Evolutionary conservation across 805 yeast species (phyloP), one percentile per base, ranked within the genome.

Genomic region (Kodamaea nitidulidarum): DNA sequence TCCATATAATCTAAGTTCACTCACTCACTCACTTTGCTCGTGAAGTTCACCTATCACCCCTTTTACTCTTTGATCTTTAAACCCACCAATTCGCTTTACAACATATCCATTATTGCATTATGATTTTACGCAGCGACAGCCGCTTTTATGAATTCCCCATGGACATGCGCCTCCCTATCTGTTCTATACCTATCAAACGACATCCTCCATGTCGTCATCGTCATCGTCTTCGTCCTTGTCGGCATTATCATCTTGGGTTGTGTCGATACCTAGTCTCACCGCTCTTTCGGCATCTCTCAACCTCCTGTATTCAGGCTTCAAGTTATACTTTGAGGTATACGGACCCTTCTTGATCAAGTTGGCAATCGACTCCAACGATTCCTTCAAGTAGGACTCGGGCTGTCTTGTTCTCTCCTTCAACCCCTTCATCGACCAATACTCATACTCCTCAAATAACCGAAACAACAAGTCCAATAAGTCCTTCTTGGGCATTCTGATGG

Each of bases 391-490:
- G 15, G 82, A 82, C 58, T 93, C 98, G 1, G 98, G 98, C 69
- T 93, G 98, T 53, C 83, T 81, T 2, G 97, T 88, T 50, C 95
- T 77, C 58, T 93, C 98, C 55, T 88, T 84, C 45, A 93, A 70
- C 28, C 96, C 96, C 63, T 88, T 88, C 73, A 93, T 73, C 8
- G 93, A 81, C 98, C 98, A 93, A 62, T 90, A 93, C 57, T 91
- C 97, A 60, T 84, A 88, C 59, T 90, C 95, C 61, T 88, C 96
- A 62, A 93, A 93, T 52, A 91, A 70, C 50, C 84, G 76, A 77
- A 93, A 93, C 50, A 93, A 67, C 49, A 86, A 66, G 61, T 90
- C 96, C 73, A 91, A 75, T 42, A 93, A 75, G 47, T 88, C 97
- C 58, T 85, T 87, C 67, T 86, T 81, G 27, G 95, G 96, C 83